Conservation (phyloP, 306 rosid species). For the Malus asiatica region DNA sequence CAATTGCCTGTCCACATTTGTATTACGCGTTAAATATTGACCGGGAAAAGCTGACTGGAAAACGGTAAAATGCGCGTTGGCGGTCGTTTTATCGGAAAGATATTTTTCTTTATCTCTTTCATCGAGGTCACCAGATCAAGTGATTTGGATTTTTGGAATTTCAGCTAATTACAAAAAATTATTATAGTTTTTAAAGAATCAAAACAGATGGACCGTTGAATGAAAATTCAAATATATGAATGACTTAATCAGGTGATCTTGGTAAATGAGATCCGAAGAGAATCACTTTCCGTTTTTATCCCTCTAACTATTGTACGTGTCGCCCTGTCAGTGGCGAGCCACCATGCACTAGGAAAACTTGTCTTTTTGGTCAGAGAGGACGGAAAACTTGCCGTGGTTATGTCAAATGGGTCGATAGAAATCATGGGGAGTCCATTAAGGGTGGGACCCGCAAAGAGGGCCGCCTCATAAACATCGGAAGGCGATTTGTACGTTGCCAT, state of each 20-base stretch:
- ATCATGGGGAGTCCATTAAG: neutral
- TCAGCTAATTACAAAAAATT: too few relatives aligned
- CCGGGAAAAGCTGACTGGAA: neutral
- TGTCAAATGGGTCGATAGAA: neutral
- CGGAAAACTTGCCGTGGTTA: neutral
- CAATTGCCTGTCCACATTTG: neutral
- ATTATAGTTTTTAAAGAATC: accelerated
- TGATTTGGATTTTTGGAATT: accelerated
- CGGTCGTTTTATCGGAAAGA: neutral
- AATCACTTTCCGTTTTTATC: too few relatives aligned
- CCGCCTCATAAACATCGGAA: neutral
- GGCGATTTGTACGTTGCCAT: neutral
- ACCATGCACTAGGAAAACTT: neutral
- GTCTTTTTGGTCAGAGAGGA: neutral
- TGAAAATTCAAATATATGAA: too few relatives aligned
- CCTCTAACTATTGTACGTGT: neutral
- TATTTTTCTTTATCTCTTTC: neutral
- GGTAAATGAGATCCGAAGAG: accelerated
- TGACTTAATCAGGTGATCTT: accelerated
- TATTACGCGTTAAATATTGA: neutral
- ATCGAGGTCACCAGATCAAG: neutral
- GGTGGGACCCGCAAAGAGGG: neutral
- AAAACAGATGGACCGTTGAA: accelerated
- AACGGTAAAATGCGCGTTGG: neutral
- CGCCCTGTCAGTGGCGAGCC: neutral